phyloP scores from a whole-genome alignment of 1,284 basidiomycete genomes.

The Sporisorium graminicola region DNA sequence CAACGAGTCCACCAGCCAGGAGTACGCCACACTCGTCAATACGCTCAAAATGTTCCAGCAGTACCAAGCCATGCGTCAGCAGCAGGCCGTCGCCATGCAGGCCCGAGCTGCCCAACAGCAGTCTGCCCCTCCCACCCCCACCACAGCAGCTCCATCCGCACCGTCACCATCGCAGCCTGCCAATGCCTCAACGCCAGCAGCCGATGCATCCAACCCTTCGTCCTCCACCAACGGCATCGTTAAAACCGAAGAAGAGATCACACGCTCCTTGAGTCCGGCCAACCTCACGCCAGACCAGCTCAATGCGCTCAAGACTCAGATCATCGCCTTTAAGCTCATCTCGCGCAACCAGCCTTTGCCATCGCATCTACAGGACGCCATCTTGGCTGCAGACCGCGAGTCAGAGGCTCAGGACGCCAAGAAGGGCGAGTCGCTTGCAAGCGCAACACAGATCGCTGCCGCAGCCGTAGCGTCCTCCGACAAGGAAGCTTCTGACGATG shows the following conservation, averaged over 20 bases:
- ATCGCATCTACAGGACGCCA: slow-evolving; percentile 81
- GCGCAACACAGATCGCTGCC: slow-evolving; percentile 84
- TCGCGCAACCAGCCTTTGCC: slow-evolving; percentile 84
- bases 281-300: slow-evolving; percentile 82
- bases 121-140: slow-evolving; percentile 5
- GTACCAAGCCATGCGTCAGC: slow-evolving; percentile 62
- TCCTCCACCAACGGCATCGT: slow-evolving; percentile 37
- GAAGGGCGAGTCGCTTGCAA: slow-evolving; percentile 72
- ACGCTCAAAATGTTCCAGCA: slow-evolving; percentile 67
- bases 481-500: slow-evolving; percentile 76
- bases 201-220: slow-evolving; percentile 21
- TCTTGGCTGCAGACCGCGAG: slow-evolving; percentile 71
- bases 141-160: slow-evolving; percentile 27
- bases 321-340: slow-evolving; percentile 88
- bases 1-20: slow-evolving; percentile 68
- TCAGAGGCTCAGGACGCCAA: slow-evolving; percentile 70
- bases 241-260: slow-evolving; percentile 43
- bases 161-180: slow-evolving; percentile 29
- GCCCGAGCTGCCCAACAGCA: slow-evolving; percentile 31
- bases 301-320: slow-evolving; percentile 85
- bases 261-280: slow-evolving; percentile 50
- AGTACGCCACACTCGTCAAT: slow-evolving; percentile 69
- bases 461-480: slow-evolving; percentile 72
- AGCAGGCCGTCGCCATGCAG: slow-evolving; percentile 58
- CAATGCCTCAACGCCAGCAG: slow-evolving; percentile 26